Percentiles rank a stretch among this genome's conserved stretches.
phyloP scores from a whole-genome alignment of 129 eudicot species.

The Tagetes erecta region DNA sequence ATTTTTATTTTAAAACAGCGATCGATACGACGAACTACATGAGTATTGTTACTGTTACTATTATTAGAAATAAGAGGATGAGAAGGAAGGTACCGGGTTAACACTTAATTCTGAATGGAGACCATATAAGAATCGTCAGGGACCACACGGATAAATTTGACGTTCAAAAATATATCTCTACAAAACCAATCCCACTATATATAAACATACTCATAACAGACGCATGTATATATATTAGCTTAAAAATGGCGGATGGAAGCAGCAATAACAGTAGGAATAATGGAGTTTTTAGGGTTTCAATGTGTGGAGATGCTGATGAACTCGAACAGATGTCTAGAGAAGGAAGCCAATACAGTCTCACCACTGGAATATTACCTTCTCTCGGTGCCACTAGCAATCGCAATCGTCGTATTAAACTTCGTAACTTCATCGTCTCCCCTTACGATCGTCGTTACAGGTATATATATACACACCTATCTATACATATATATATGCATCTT shows the following conservation, averaged over 20 bases:
- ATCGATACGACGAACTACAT: no score
- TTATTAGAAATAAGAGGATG: no score
- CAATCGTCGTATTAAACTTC: slow-evolving; percentile 42
- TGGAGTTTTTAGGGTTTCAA: slow-evolving; percentile 47
- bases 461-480: neutral
- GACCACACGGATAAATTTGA: no score
- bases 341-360: slow-evolving; percentile 60
- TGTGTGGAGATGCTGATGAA: slow-evolving; percentile 53
- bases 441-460: slow-evolving; percentile 65
- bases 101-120: no score
- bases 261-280: neutral
- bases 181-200: no score
- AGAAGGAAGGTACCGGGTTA: no score
- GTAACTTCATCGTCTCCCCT: slow-evolving; percentile 52
- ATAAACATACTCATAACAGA: no score
- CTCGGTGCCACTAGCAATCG: slow-evolving; percentile 52
- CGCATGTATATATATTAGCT: no score
- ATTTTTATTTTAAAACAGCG: no score
- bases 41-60: no score
- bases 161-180: no score
- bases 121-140: no score
- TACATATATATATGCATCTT: neutral
- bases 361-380: slow-evolving; percentile 53
- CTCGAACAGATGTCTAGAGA: slow-evolving; percentile 69
- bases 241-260: neutral